Conservation (phyloP, 805 yeast genomes). For the Starmerella potacharoeniae region DNA sequence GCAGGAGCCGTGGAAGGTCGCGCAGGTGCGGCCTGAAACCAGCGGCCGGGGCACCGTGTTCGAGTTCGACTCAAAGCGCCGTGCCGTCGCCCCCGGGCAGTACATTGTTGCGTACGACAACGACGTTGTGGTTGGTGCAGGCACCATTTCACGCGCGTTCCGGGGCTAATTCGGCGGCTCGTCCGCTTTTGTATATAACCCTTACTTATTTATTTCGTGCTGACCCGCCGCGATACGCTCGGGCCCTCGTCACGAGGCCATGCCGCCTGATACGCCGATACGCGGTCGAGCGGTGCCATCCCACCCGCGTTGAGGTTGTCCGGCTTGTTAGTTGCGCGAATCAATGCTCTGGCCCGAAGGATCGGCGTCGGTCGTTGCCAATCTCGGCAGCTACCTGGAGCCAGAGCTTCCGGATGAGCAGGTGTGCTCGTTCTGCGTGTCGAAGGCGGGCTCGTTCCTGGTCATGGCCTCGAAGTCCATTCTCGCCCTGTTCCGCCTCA, state of each 20-base stretch:
- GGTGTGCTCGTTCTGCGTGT: conserved; percentile 16
- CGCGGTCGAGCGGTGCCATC: background rate
- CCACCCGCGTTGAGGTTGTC: too few species aligned
- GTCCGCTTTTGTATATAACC: background rate
- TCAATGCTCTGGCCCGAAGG: conserved; percentile 26
- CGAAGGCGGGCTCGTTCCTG: conserved; percentile 19
- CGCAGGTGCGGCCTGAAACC: background rate
- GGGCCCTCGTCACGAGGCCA: too few species aligned
- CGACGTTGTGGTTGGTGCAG: conserved; percentile 52
- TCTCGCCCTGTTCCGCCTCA: conserved; percentile 21
- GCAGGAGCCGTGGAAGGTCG: conserved; percentile 43
- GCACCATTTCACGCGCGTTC: conserved; percentile 10
- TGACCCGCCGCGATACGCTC: too few species aligned
- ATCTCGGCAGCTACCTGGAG: conserved; percentile 15
- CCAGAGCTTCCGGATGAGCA: conserved; percentile 14
- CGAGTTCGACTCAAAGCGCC: conserved; percentile 35
- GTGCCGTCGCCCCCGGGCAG: conserved; percentile 89
- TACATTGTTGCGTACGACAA: conserved; percentile 60
- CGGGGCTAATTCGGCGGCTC: background rate
- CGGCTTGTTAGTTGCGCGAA: background rate
- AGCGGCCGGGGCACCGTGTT: conserved; percentile 26
- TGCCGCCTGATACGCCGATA: background rate
- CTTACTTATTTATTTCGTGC: background rate
- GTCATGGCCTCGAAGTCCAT: conserved; percentile 16
- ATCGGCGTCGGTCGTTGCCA: conserved; percentile 16